phyloP scores from a whole-genome alignment of 148 eudicot genomes.

The Chenopodium album region DNA sequence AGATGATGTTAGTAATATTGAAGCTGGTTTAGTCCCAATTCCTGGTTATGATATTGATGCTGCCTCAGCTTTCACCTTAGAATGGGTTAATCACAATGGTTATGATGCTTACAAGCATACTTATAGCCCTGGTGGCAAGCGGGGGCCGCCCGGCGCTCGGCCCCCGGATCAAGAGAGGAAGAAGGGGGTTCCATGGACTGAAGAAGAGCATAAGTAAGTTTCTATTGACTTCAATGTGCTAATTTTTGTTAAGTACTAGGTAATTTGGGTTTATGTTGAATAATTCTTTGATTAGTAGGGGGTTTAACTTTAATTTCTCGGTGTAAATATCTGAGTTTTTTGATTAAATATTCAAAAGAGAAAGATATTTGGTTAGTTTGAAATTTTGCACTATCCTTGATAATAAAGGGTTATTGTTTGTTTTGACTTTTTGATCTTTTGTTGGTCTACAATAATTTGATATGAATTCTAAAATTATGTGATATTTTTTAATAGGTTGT shows the following conservation, averaged over 20 bases:
- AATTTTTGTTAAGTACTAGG: not conserved
- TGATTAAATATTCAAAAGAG: not conserved
- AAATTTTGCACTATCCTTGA: not conserved
- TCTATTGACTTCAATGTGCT: constrained; percentile 14
- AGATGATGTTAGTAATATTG: constrained; percentile 82
- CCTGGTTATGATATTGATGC: constrained; percentile 55
- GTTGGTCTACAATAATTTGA: constrained; percentile 20
- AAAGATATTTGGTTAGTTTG: constrained; percentile 5
- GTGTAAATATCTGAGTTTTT: not conserved
- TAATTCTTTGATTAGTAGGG: not conserved
- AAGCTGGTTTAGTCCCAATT: constrained; percentile 72
- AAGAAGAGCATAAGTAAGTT: constrained; percentile 94
- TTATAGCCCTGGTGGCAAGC: constrained; percentile 46
- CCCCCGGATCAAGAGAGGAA: constrained; percentile 86
- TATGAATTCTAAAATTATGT: constrained; percentile 13
- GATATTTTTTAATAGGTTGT: constrained; percentile 51
- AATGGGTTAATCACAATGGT: constrained; percentile 65
- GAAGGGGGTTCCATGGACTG: constrained; percentile 99
- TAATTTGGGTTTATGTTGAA: not conserved
- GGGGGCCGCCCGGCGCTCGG: constrained; percentile 43
- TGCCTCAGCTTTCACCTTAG: constrained; percentile 59
- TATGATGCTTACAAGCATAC: constrained; percentile 54
- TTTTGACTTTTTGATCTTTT: constrained; percentile 13
- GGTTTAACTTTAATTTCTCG: not conserved
- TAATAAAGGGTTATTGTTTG: constrained; percentile 7